A percentile compares a stretch with the other conserved stretches of the same genome.
These are phyloP conservation scores for Rhododendron molle DNA, from an alignment of 148 eudicot genomes.

Conservation along the genomic window DNA sequence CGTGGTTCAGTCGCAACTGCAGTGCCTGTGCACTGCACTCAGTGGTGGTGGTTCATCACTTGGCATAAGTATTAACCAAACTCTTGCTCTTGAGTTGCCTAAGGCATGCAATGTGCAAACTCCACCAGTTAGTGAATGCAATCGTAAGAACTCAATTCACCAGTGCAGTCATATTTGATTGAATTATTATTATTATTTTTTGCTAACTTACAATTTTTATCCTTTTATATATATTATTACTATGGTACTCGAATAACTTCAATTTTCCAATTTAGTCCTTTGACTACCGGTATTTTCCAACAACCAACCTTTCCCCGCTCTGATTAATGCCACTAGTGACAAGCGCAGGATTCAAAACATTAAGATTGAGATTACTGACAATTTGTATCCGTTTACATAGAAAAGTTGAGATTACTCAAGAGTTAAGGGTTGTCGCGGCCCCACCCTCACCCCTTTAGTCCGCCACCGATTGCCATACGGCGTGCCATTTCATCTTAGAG, in stretches of 20 bases:
- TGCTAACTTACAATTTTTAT: background rate
- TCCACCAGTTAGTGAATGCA: conserved; percentile 12
- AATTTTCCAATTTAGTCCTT: background rate
- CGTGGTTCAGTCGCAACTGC: conserved; percentile 5
- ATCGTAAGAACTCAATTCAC: conserved; percentile 6
- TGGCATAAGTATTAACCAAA: background rate
- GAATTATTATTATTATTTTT: background rate
- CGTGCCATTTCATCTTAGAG: background rate
- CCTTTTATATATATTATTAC: no score
- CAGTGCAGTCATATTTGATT: background rate
- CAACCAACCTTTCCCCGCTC: background rate
- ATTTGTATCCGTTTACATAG: no score
- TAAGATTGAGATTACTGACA: no score
- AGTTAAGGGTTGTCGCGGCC: background rate
- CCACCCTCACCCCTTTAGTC: no score
- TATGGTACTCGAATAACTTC: background rate
- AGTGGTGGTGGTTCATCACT: conserved; percentile 4
- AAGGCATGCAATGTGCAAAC: conserved; percentile 14
- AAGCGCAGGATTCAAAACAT: background rate
- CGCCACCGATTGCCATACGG: background rate
- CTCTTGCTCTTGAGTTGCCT: conserved; percentile 11
- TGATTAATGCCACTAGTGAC: background rate
- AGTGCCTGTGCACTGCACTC: conserved; percentile 4
- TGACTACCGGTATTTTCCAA: background rate
- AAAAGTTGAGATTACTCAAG: no score